phyloP scores from a whole-genome alignment of 2,329 filamentous ascomycete species.

The Fusarium graminum region DNA sequence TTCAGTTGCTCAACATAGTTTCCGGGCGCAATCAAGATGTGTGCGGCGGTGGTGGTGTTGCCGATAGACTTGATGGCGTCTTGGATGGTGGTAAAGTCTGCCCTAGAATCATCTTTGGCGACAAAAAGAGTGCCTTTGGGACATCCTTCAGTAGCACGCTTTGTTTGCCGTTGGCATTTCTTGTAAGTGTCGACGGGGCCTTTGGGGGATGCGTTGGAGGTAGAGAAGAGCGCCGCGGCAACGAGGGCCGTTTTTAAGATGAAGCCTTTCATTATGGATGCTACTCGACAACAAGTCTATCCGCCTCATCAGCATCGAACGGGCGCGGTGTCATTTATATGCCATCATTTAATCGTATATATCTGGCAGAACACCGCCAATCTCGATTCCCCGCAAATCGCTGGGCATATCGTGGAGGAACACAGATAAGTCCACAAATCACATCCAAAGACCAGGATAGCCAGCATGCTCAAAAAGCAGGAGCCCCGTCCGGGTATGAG shows the following conservation, averaged over 20 bases:
- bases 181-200: conserved; percentile 39
- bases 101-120: conserved; percentile 52
- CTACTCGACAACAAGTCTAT: background rate
- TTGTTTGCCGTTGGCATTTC: conserved; percentile 37
- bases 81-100: conserved; percentile 57
- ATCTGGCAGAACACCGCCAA: background rate
- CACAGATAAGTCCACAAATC: conserved; percentile 21
- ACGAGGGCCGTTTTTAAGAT: conserved; percentile 9
- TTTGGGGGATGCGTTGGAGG: conserved; percentile 1
- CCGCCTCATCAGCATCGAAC: background rate
- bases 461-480: background rate
- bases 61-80: conserved; percentile 57
- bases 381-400: background rate
- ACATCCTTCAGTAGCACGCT: conserved; percentile 52
- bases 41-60: conserved; percentile 43
- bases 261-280: conserved; percentile 11
- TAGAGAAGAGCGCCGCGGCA: conserved; percentile 3
- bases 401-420: too few relatives aligned
- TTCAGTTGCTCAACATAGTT: conserved; percentile 75
- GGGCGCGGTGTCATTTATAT: background rate
- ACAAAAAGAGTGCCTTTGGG: conserved; percentile 59
- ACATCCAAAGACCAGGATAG: background rate
- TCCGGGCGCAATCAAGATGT: conserved; percentile 71
- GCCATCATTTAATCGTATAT: background rate
- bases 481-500: conserved; percentile 7